Conservation (phyloP, 176 grass and related monocot genomes). For the Ampelocalamus luodianensis region DNA sequence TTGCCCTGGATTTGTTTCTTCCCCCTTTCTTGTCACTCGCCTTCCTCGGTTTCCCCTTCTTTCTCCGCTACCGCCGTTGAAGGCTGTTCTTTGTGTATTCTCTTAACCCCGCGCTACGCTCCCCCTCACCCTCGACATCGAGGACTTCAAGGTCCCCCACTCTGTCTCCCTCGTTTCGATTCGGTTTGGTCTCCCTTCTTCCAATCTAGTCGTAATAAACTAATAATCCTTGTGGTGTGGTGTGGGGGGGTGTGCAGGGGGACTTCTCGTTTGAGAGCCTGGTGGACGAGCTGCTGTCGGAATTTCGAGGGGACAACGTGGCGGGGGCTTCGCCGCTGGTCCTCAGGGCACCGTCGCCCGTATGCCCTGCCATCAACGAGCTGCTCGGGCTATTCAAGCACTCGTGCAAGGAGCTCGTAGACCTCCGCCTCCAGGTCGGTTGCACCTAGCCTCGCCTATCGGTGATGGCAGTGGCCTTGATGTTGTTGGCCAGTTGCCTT, state of each 20-base stretch:
- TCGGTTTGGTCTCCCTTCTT: background rate
- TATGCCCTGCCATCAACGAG: conserved; percentile 93
- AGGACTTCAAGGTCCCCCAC: conserved; percentile 89
- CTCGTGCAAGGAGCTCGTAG: conserved; percentile 97
- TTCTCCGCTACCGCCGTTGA: too few relatives aligned
- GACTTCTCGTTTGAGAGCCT: conserved; percentile 91
- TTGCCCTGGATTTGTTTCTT: too few relatives aligned
- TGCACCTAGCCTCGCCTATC: background rate
- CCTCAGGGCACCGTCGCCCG: conserved; percentile 58
- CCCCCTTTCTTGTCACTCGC: too few relatives aligned
- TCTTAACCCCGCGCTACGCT: conserved; percentile 53
- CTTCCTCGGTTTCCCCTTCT: too few relatives aligned
- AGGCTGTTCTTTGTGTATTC: too few relatives aligned
- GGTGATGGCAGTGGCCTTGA: too few relatives aligned
- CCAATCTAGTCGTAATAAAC: background rate
- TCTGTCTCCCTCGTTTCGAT: background rate
- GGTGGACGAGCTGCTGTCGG: conserved; percentile 86
- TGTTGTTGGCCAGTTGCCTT: background rate
- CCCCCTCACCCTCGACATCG: conserved; percentile 86
- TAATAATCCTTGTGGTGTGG: background rate
- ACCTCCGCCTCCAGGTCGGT: conserved; percentile 81
- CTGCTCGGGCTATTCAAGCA: conserved; percentile 87
- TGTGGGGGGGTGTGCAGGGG: conserved; percentile 46
- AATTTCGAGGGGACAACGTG: conserved; percentile 64
- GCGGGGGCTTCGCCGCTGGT: conserved; percentile 38